Evolutionary conservation across 73 alveolate genomes (phyloP), one percentile per base, ranked within the genome.

Genomic region (Strombidium stylifer): DNA sequence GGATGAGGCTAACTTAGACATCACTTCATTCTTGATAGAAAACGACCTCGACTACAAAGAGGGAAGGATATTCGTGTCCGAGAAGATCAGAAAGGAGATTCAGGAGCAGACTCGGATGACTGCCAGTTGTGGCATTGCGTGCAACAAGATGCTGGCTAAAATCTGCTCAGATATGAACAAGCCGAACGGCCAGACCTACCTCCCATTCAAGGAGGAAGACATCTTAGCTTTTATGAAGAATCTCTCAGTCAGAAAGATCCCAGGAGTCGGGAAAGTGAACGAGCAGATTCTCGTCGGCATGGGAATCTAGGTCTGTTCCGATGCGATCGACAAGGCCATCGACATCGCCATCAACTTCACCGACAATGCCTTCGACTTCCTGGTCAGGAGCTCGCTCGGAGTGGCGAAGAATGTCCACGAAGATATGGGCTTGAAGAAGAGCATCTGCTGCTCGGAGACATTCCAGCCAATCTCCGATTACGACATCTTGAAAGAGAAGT

Each of bases 221-320:
- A 73, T 73, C 11, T 25, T 70, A 15, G 82, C 51, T 32, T 90
- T 78, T 52, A 66, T 93, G 87, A 70, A 64, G 36, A 56, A 79
- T 26, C 59, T 90, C 58, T 92, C 96, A 2, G 81, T 87, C 21
- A 76, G 98, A 35, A 93, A 93, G 69, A 53, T 93, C 16, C 97
- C 97, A 2, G 97, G 97, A 20, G 79, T 91, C 24, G 98, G 98
- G 8, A 90, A 86, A 69, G 93, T 81, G 18, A 73, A 73, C 4
- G 96, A 87, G 51, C 56, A 75, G 46, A 70, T 67, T 12, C 67
- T 90, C 42, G 47, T 52, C n/a, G 92, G 90, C 2, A 76, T 89
- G 40, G 89, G 86, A 1, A 69, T 85, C 16, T 27, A 60, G 16
- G 44, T 39, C 0, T 85, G 94, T 26, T 23, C 42, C 23, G 90